phyloP scores from a whole-genome alignment of 495 filamentous ascomycete genomes.

The Cryomyces antarcticus region DNA sequence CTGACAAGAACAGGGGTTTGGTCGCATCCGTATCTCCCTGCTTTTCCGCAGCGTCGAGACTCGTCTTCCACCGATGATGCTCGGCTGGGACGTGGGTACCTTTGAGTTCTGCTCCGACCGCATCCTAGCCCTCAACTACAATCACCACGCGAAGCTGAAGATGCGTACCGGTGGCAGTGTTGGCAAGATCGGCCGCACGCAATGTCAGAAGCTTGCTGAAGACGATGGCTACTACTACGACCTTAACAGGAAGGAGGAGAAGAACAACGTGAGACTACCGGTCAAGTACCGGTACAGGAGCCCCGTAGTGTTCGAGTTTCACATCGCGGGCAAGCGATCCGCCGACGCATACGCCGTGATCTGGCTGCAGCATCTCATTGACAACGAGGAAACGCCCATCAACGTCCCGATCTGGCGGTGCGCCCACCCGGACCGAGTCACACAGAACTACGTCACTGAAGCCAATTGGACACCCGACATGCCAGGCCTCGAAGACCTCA shows the following conservation, averaged over 20 bases:
- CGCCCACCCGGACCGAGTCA: conserved; percentile 46
- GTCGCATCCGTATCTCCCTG: conserved; percentile 72
- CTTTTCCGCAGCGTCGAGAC: conserved; percentile 76
- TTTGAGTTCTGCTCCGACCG: conserved; percentile 63
- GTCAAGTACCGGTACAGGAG: conserved; percentile 78
- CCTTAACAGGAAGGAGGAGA: conserved; percentile 32
- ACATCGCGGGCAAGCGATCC: conserved; percentile 41
- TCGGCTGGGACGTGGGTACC: conserved; percentile 85
- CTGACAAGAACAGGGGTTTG: conserved; percentile 53
- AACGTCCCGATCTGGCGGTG: conserved; percentile 79
- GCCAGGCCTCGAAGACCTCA: conserved; percentile 47
- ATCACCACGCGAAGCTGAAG: conserved; percentile 40
- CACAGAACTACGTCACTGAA: conserved; percentile 79
- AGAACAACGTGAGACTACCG: conserved; percentile 49
- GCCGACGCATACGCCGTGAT: conserved; percentile 55
- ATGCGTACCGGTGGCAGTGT: conserved; percentile 71
- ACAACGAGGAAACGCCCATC: conserved; percentile 53
- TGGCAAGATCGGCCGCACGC: conserved; percentile 40
- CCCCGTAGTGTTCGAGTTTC: conserved; percentile 76
- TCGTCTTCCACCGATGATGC: conserved; percentile 54
- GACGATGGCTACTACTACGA: conserved; percentile 48
- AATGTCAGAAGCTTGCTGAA: conserved; percentile 33
- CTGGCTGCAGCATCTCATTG: conserved; percentile 71
- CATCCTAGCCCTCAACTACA: conserved; percentile 39
- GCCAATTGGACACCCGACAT: conserved; percentile 36